A percentile compares a stretch with the other conserved stretches of the same genome.
Conservation (phyloP, 306 rosid species). For the Macrotyloma uniflorum region DNA sequence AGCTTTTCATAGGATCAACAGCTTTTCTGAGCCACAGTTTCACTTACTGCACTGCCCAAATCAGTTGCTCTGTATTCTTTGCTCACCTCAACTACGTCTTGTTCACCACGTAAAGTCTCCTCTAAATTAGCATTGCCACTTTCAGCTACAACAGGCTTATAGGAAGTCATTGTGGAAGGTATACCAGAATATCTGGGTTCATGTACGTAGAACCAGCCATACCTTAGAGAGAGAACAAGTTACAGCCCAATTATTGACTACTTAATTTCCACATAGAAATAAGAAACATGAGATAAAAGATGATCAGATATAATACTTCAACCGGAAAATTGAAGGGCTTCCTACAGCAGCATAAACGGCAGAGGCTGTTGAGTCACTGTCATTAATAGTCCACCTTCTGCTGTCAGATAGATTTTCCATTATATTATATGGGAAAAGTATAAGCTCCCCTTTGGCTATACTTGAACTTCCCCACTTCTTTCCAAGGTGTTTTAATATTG, state of each 20-base stretch:
- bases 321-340: constrained; percentile 71
- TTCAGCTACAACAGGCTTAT: constrained; percentile 35
- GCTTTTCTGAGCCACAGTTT: constrained; percentile 45
- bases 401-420: constrained; percentile 41
- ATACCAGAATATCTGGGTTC: constrained; percentile 37
- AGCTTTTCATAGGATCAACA: constrained; percentile 45
- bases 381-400: constrained; percentile 73
- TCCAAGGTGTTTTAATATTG: constrained; percentile 73
- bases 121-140: constrained; percentile 26
- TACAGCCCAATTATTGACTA: constrained; percentile 33
- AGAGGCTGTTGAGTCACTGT: constrained; percentile 53
- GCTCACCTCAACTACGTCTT: constrained; percentile 38
- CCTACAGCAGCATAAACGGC: constrained; percentile 78
- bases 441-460: constrained; percentile 63
- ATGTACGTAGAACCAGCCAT: constrained; percentile 70
- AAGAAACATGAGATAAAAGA: constrained; percentile 18
- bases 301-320: constrained; percentile 59
- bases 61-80: constrained; percentile 41
- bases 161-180: constrained; percentile 42
- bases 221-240: constrained; percentile 57
- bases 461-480: constrained; percentile 83
- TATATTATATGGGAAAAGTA: constrained; percentile 62
- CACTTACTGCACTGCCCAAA: constrained; percentile 42
- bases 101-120: constrained; percentile 41
- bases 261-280: background rate